Conservation (phyloP, 176 grass and related monocot genomes). For the Tuctoria greenei region DNA sequence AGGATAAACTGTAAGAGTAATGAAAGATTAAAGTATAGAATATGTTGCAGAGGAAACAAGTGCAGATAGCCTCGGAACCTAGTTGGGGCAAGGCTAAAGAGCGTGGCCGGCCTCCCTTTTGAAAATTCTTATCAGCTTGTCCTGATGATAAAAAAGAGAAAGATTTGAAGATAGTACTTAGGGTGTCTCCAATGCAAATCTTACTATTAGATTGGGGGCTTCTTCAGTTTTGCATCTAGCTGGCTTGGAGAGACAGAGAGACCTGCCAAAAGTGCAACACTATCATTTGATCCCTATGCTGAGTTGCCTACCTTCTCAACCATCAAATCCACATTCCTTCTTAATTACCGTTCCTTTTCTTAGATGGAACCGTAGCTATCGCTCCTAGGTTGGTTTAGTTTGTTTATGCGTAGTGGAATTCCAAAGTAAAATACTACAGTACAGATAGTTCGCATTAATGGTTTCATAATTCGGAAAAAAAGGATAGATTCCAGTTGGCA, state of each 20-base stretch:
- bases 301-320: slow-evolving; percentile 26
- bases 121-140: neutral
- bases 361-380: slow-evolving; percentile 20
- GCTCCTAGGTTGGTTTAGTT: slow-evolving; percentile 30
- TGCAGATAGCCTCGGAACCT: too few species aligned
- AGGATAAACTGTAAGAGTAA: too few species aligned
- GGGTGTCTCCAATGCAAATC: too few species aligned
- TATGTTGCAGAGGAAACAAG: too few species aligned
- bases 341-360: neutral
- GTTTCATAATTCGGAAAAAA: neutral
- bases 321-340: slow-evolving; percentile 27
- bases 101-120: too few species aligned
- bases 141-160: neutral
- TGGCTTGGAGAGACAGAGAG: neutral
- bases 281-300: slow-evolving; percentile 24
- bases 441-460: slow-evolving; percentile 34
- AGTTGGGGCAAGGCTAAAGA: too few species aligned
- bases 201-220: too few species aligned
- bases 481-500: slow-evolving; percentile 8
- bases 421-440: slow-evolving; percentile 35
- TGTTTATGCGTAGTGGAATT: slow-evolving; percentile 40
- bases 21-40: too few species aligned
- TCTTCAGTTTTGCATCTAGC: too few species aligned
- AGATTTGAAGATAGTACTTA: neutral
- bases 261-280: slow-evolving; percentile 10